Evolutionary conservation across 768 basidiomycete genomes (phyloP).

Genomic region (Mycena sanguinolenta): DNA sequence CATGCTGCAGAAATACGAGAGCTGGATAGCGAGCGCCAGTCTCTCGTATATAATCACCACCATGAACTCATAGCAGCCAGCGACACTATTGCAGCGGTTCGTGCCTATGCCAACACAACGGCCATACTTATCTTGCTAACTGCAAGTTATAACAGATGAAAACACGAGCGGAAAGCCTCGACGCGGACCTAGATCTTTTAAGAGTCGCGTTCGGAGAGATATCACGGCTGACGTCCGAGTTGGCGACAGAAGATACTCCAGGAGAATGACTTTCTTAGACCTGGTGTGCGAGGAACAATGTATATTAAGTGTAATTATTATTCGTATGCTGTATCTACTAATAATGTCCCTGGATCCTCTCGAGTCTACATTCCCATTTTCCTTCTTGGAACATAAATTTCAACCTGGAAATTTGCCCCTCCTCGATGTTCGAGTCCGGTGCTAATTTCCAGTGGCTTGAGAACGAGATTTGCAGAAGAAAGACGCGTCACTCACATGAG

Average conservation of each 20-base stretch:
- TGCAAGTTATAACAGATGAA: constrained; percentile 83
- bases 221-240: constrained; percentile 80
- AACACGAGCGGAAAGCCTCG: constrained; percentile 85
- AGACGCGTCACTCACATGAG: constrained; percentile 49
- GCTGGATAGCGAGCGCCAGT: constrained; percentile 89
- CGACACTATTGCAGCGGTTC: constrained; percentile 89
- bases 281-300: not conserved
- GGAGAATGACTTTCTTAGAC: not conserved
- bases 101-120: constrained; percentile 37
- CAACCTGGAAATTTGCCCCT: constrained; percentile 36
- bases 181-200: constrained; percentile 86
- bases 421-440: constrained; percentile 33
- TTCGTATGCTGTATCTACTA: constrained; percentile 20
- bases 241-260: constrained; percentile 60
- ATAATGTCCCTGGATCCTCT: constrained; percentile 7
- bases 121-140: constrained; percentile 6
- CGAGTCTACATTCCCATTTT: constrained; percentile 15
- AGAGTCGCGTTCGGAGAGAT: constrained; percentile 89
- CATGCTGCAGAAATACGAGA: constrained; percentile 80
- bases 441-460: constrained; percentile 18
- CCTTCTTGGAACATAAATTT: constrained; percentile 32
- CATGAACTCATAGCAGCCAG: constrained; percentile 95
- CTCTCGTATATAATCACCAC: constrained; percentile 94
- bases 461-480: constrained; percentile 39
- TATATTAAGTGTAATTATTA: constrained; percentile 27